phyloP scores from a whole-genome alignment of 1,139 yeast genomes.

The Sugiyamaella japonica region DNA sequence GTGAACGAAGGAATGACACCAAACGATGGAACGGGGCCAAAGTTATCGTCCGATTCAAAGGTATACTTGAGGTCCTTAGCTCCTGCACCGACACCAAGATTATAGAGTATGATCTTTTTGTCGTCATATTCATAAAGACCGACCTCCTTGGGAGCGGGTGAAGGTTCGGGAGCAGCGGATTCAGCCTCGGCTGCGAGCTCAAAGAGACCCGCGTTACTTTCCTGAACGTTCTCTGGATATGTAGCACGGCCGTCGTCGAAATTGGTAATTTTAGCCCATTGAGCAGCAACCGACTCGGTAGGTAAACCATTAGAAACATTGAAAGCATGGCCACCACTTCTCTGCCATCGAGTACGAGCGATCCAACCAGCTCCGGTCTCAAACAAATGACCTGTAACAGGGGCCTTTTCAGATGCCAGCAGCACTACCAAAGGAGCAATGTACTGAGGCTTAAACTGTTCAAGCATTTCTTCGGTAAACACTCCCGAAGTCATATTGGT shows the following conservation, averaged over 20 bases:
- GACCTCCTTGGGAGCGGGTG: conserved; percentile 38
- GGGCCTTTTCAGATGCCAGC: conserved; percentile 71
- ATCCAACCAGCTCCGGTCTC: conserved; percentile 93
- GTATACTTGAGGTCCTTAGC: conserved; percentile 74
- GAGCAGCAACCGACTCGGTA: conserved; percentile 70
- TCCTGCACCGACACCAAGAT: conserved; percentile 85
- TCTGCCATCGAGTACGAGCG: conserved; percentile 93
- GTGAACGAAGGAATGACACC: conserved; percentile 81
- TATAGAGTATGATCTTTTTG: conserved; percentile 79
- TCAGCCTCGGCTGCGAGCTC: conserved; percentile 39
- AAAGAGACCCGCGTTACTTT: conserved; percentile 58
- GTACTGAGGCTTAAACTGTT: conserved; percentile 81
- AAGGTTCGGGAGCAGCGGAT: conserved; percentile 43
- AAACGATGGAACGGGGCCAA: conserved; percentile 89
- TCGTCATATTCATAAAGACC: conserved; percentile 57
- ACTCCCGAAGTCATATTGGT: conserved; percentile 94
- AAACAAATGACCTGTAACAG: conserved; percentile 64
- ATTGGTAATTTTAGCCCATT: conserved; percentile 66
- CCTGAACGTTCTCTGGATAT: conserved; percentile 65
- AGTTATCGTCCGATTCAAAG: conserved; percentile 74
- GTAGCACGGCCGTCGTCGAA: conserved; percentile 58
- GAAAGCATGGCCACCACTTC: conserved; percentile 81
- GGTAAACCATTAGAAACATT: conserved; percentile 46
- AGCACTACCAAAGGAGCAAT: conserved; percentile 89
- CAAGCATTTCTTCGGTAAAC: conserved; percentile 74